Evolutionary conservation across 495 filamentous ascomycete genomes (phyloP).

Genomic region (Neurospora sp.): DNA sequence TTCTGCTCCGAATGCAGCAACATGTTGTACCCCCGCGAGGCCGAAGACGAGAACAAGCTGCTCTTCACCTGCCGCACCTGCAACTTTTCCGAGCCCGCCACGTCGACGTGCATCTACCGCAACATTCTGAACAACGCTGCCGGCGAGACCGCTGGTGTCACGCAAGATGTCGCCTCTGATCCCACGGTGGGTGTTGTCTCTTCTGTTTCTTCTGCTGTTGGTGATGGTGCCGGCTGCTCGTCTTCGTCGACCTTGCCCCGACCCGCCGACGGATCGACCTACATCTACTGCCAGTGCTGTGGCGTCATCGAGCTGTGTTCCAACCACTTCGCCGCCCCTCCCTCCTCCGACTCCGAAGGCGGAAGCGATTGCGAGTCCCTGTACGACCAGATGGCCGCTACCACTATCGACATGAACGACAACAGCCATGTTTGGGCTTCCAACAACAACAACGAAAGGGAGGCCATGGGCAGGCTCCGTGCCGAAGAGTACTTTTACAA

Average conservation of each 20-base stretch:
- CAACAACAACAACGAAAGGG: not conserved
- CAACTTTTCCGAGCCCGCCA: conserved; percentile 76
- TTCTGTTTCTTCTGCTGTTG: conserved; percentile 16
- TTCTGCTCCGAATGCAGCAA: conserved; percentile 99
- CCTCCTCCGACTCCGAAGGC: not conserved
- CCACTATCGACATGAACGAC: not conserved
- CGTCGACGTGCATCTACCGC: conserved; percentile 78
- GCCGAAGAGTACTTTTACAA: conserved; percentile 7
- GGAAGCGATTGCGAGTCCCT: not conserved
- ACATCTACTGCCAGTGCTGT: conserved; percentile 12
- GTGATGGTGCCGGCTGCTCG: conserved; percentile 19
- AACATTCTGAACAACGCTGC: conserved; percentile 82
- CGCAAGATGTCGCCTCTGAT: conserved; percentile 90
- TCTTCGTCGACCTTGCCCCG: conserved; percentile 9
- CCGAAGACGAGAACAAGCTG: conserved; percentile 45
- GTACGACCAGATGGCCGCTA: not conserved
- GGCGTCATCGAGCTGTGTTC: conserved; percentile 8
- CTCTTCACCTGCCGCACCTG: conserved; percentile 74
- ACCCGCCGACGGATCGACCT: conserved; percentile 1
- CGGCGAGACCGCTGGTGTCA: conserved; percentile 93
- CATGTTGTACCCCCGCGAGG: conserved; percentile 95
- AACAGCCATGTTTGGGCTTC: not conserved
- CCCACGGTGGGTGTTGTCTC: conserved; percentile 74
- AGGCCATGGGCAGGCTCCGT: not conserved
- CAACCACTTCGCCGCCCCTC: conserved; percentile 5